A percentile compares a stretch with the other conserved stretches of the same genome.
Conservation (phyloP, 2,329 filamentous ascomycete species). For the Fusarium graminum region DNA sequence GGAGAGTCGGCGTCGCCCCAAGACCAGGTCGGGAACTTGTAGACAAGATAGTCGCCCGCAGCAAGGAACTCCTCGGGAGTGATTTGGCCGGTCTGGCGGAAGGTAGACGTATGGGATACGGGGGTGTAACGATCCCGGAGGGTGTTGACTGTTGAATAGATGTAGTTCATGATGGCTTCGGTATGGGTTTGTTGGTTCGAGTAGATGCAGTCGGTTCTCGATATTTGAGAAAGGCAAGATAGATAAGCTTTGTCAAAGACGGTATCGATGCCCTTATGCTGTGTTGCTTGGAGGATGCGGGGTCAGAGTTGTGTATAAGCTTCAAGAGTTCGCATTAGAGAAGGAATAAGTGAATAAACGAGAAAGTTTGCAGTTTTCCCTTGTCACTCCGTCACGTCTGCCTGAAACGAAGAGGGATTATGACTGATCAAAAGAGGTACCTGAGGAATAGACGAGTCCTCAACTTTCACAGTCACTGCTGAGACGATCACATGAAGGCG, state of each 20-base stretch:
- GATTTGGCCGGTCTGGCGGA: slow-evolving; percentile 93
- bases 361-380: background rate
- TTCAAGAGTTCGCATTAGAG: background rate
- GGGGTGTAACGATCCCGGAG: slow-evolving; percentile 93
- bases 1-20: slow-evolving; percentile 92
- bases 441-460: slow-evolving; percentile 18
- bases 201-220: background rate
- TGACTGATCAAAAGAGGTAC: slow-evolving; percentile 31
- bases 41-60: slow-evolving; percentile 96
- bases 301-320: slow-evolving; percentile 24
- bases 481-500: slow-evolving; percentile 52
- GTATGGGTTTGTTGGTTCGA: background rate
- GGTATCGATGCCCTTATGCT: background rate
- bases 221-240: background rate
- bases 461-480: slow-evolving; percentile 33
- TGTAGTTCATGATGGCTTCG: slow-evolving; percentile 79
- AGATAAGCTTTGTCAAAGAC: slow-evolving; percentile 10
- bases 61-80: slow-evolving; percentile 97
- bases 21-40: slow-evolving; percentile 98
- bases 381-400: slow-evolving; percentile 16
- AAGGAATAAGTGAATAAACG: background rate
- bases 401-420: slow-evolving; percentile 9
- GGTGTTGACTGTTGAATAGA: slow-evolving; percentile 92
- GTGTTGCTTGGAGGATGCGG: slow-evolving; percentile 24
- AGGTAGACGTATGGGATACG: slow-evolving; percentile 90